phyloP scores from a whole-genome alignment of 1,139 yeast species.

The Debaryomyces udenii region DNA sequence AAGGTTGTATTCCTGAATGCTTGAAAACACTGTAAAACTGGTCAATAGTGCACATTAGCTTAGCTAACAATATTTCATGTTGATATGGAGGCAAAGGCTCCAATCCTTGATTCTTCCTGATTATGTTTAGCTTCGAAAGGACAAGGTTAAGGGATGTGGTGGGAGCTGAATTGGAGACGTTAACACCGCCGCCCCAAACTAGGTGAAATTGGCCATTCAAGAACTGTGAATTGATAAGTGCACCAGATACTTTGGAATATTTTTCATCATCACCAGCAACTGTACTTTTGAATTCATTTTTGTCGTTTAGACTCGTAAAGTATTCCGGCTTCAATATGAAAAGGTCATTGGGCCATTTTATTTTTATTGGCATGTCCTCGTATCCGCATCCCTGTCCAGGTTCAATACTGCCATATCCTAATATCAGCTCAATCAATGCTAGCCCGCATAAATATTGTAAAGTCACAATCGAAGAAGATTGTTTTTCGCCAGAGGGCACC shows the following conservation, averaged over 20 bases:
- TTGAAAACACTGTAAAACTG: slow-evolving; percentile 60
- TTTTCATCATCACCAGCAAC: slow-evolving; percentile 48
- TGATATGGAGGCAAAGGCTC: slow-evolving; percentile 51
- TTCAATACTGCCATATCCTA: slow-evolving; percentile 54
- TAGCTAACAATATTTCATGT: slow-evolving; percentile 71
- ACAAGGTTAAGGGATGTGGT: slow-evolving; percentile 84
- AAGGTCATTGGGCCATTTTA: slow-evolving; percentile 98
- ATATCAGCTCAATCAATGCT: slow-evolving; percentile 80
- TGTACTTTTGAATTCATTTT: slow-evolving; percentile 33
- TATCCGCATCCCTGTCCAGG: slow-evolving; percentile 56
- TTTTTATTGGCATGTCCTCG: slow-evolving; percentile 71
- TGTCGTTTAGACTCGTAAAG: slow-evolving; percentile 32
- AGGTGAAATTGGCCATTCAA: slow-evolving; percentile 60
- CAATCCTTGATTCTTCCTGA: slow-evolving; percentile 45
- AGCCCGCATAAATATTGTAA: slow-evolving; percentile 84
- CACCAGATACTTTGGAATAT: slow-evolving; percentile 81
- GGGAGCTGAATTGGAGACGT: slow-evolving; percentile 85
- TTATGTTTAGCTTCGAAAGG: slow-evolving; percentile 58
- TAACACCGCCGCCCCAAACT: slow-evolving; percentile 85
- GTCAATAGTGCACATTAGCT: slow-evolving; percentile 66
- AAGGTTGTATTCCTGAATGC: slow-evolving; percentile 65
- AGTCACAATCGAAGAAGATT: slow-evolving; percentile 59
- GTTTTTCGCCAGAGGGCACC: slow-evolving; percentile 51
- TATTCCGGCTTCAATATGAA: slow-evolving; percentile 73
- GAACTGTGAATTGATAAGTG: slow-evolving; percentile 78